A percentile compares a stretch with the other conserved stretches of the same genome.
phyloP scores from a whole-genome alignment of 2,329 filamentous ascomycete genomes.

The Trichoderma gracile region DNA sequence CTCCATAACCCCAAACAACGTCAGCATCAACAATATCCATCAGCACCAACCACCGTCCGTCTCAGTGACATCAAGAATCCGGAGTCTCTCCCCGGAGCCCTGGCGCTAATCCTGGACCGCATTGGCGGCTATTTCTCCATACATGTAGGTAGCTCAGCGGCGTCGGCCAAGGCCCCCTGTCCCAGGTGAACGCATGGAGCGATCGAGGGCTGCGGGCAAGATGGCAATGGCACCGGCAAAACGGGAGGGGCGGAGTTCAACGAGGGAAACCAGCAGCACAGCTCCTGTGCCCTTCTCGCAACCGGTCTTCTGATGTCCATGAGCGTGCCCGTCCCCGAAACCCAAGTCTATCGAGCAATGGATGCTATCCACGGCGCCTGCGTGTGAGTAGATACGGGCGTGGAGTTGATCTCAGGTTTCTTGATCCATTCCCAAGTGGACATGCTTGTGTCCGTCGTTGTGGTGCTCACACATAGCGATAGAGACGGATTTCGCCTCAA shows the following conservation, averaged over 20 bases:
- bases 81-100: background rate
- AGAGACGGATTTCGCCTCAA: no score
- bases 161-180: background rate
- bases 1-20: no score
- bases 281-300: background rate
- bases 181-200: background rate
- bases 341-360: no score
- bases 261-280: background rate
- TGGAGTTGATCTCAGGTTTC: background rate
- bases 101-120: conserved; percentile 13
- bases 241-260: no score
- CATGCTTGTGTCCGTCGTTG: background rate
- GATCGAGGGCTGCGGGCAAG: conserved; percentile 21
- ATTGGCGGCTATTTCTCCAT: background rate
- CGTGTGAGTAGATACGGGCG: no score
- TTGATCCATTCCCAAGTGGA: background rate
- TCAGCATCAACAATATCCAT: no score
- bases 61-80: background rate
- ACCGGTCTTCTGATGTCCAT: background rate
- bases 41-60: background rate
- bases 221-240: background rate
- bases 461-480: no score
- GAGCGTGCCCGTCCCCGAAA: background rate
- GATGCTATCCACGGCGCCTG: no score
- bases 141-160: background rate